Base-by-base conservation (phyloP, 1,284 basidiomycete species). In the Trametes polyzona region DNA sequence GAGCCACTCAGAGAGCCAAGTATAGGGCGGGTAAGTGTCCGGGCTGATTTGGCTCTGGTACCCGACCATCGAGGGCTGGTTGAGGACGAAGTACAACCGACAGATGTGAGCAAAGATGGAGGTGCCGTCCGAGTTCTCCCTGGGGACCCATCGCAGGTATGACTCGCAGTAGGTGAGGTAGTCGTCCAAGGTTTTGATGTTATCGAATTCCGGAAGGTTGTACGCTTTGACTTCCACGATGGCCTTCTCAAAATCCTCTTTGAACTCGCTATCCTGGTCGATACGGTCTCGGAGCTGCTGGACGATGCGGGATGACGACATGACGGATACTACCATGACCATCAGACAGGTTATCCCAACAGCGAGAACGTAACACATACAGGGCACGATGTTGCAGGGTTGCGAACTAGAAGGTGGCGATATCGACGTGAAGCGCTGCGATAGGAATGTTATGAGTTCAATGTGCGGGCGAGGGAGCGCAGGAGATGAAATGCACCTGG, bases 41-140 rank as follows among this genome's bases (percentile, higher is more conserved):
- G 65, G 63, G 17, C 50, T 37, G 42, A 65, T 62, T 7, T 56
- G 61, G 52, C 33, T 61, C 53, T 60, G 58, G 27, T 43, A 42
- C 5, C 37, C n/a, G 33, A n/a, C 21, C 12, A 65, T 29, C 6
- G 65, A 61, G 9, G 46, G 42, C 3, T 48, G 47, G 44, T 62
- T 57, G 48, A 64, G 35, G 47, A 66, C 50, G 55, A 59, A 63
- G 47, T 62, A 65, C 57, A 61, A 63, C 29, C 63, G 19, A 47
- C 63, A 62, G 55, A 66, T 57, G 52, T 57, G 52, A 43, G 57
- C 11, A 44, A 42, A 57, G 35, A 64, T 57, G 39, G 30, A 52
- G n/a, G 35, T 51, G 37, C 58, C 66, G 41, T 47, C 49, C 40
- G 12, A 17, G 43, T 58, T 49, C 55, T 61, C 61, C 37, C 24